phyloP scores from a whole-genome alignment of 2,329 filamentous ascomycete genomes.

The Neofusicoccum ribis region DNA sequence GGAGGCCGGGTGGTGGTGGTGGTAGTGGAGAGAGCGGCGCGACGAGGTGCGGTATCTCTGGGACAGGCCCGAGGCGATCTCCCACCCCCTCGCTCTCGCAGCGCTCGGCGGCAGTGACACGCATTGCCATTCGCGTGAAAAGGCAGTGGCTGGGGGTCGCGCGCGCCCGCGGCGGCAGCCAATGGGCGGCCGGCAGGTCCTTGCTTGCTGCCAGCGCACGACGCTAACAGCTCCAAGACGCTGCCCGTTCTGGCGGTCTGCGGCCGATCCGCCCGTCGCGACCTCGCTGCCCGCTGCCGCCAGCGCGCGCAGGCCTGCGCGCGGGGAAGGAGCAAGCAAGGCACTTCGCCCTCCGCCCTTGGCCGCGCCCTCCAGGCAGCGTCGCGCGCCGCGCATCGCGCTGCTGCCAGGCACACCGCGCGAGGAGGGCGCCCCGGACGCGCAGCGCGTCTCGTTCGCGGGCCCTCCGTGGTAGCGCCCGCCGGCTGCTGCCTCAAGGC shows the following conservation, averaged over 20 bases:
- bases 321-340: not conserved
- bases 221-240: not conserved
- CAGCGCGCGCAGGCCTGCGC: not conserved
- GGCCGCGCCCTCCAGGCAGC: not conserved
- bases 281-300: not conserved
- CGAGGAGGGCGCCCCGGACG: not conserved
- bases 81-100: constrained; percentile 1
- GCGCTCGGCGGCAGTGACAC: constrained; percentile 10
- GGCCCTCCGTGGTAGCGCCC: not conserved
- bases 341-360: not conserved
- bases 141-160: constrained; percentile 1
- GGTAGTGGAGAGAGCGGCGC: not conserved
- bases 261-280: not conserved
- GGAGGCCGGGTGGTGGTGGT: not conserved
- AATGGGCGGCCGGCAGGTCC: not conserved
- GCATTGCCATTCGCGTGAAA: constrained; percentile 6
- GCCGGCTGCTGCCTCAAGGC: constrained; percentile 8
- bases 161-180: not conserved
- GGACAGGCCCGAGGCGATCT: constrained; percentile 1
- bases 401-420: not conserved
- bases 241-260: not conserved
- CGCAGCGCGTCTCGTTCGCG: too few species aligned
- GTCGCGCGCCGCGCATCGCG: not conserved
- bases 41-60: not conserved
- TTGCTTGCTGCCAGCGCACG: not conserved